Evolutionary conservation across 345 rosid genomes (phyloP).

Genomic region (Balakata baccata): DNA sequence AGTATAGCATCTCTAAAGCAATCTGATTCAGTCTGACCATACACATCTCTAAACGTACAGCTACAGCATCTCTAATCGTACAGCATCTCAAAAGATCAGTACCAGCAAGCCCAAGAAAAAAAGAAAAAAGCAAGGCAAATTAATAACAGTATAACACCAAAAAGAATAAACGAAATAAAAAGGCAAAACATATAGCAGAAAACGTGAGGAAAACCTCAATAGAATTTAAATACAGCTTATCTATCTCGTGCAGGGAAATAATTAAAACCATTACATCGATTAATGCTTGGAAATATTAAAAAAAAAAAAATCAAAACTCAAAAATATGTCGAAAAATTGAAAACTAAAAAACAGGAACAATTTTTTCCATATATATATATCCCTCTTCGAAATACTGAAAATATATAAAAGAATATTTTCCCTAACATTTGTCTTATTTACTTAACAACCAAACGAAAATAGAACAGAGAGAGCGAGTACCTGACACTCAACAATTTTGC

Average conservation of each 20-base stretch:
- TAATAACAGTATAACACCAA: conserved; percentile 15
- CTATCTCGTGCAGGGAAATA: not conserved
- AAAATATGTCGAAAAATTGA: not conserved
- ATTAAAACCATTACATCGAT: not conserved
- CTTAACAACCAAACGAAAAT: conserved; percentile 9
- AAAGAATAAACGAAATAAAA: not conserved
- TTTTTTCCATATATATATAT: too few relatives aligned
- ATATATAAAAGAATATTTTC: conserved; percentile 22
- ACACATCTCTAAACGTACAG: conserved; percentile 42
- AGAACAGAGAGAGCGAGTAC: conserved; percentile 30
- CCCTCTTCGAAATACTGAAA: not conserved
- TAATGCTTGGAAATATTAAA: not conserved
- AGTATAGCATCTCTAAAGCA: conserved; percentile 32
- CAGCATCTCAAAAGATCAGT: conserved; percentile 45
- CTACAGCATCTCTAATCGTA: conserved; percentile 38
- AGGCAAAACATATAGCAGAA: not conserved
- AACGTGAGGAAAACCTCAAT: not conserved
- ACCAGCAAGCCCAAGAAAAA: conserved; percentile 38
- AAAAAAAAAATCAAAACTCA: not conserved
- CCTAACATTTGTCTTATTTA: conserved; percentile 7
- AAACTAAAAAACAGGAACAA: not conserved
- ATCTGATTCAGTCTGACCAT: conserved; percentile 45
- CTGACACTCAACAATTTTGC: conserved; percentile 83
- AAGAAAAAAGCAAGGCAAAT: conserved; percentile 27
- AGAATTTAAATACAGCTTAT: not conserved